A percentile compares a stretch with the other conserved stretches of the same genome.
These are phyloP conservation scores for Phlyctochytrium arcticum DNA, from an alignment of 192 early-diverging fungal species.

Conservation along the genomic window DNA sequence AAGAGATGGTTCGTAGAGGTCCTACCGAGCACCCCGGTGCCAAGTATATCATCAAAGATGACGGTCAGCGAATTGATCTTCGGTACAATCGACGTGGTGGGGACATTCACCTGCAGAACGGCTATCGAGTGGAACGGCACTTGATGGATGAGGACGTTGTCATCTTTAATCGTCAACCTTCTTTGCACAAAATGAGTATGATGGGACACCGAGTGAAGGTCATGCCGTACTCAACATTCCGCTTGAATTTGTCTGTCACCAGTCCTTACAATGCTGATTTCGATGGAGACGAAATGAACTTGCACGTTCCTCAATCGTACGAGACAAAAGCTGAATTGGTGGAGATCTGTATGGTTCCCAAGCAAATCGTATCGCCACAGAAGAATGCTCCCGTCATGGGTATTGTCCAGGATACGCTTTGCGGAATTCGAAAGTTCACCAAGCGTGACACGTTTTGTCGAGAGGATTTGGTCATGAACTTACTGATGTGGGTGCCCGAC, in stretches of 20 bases:
- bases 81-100: conserved; percentile 73
- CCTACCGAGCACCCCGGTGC: conserved; percentile 93
- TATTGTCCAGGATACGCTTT: conserved; percentile 98
- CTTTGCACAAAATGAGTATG: conserved; percentile 99
- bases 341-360: conserved; percentile 97
- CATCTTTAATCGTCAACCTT: conserved; percentile 99
- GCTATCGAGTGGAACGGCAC: conserved; percentile 94
- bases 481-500: conserved; percentile 92
- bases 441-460: conserved; percentile 85
- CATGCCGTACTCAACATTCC: conserved; percentile 99
- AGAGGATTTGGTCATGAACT: conserved; percentile 89
- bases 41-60: conserved; percentile 93
- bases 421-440: conserved; percentile 93
- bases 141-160: conserved; percentile 92
- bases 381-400: conserved; percentile 99
- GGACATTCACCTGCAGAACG: conserved; percentile 84
- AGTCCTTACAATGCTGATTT: conserved; percentile 99
- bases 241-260: conserved; percentile 94
- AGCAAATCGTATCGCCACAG: conserved; percentile 95
- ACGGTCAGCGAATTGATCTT: conserved; percentile 89
- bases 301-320: conserved; percentile 97
- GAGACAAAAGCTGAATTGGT: conserved; percentile 93
- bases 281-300: conserved; percentile 99
- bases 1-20: conserved; percentile 84
- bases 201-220: conserved; percentile 97